These are phyloP conservation scores for Thamnidium elegans DNA, from an alignment of 192 early-diverging fungal genomes.

Conservation along the genomic window DNA sequence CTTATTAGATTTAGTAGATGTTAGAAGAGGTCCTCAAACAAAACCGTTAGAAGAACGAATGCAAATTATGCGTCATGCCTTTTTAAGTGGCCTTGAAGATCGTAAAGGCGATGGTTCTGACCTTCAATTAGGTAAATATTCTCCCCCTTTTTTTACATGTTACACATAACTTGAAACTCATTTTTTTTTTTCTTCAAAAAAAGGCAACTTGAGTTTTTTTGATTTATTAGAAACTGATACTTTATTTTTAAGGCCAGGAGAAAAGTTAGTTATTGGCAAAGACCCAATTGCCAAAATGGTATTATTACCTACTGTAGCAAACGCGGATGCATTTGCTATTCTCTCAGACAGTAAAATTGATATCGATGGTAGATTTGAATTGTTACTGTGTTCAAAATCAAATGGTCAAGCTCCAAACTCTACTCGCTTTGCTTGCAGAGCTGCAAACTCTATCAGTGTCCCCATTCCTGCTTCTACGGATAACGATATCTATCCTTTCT, in stretches of 20 bases:
- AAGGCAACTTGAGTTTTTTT: constrained; percentile 19
- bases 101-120: constrained; percentile 25
- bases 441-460: constrained; percentile 25
- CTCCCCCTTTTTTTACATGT: background rate
- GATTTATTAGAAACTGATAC: constrained; percentile 26
- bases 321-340: constrained; percentile 34
- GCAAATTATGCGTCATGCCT: constrained; percentile 52
- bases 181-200: constrained; percentile 5
- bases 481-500: constrained; percentile 23
- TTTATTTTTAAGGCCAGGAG: constrained; percentile 29
- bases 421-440: constrained; percentile 29
- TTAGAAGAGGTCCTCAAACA: constrained; percentile 53
- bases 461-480: constrained; percentile 34
- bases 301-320: constrained; percentile 32
- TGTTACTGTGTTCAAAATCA: constrained; percentile 47
- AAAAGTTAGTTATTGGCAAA: constrained; percentile 31
- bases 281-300: constrained; percentile 23
- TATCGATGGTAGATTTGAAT: constrained; percentile 22
- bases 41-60: constrained; percentile 60
- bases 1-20: constrained; percentile 63
- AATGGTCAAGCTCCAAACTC: constrained; percentile 20
- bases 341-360: constrained; percentile 39
- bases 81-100: constrained; percentile 55
- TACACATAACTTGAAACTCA: background rate
- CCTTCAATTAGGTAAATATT: constrained; percentile 16